Evolutionary conservation across 2,329 filamentous ascomycete genomes (phyloP).

Genomic region (Xylariaceae sp.): DNA sequence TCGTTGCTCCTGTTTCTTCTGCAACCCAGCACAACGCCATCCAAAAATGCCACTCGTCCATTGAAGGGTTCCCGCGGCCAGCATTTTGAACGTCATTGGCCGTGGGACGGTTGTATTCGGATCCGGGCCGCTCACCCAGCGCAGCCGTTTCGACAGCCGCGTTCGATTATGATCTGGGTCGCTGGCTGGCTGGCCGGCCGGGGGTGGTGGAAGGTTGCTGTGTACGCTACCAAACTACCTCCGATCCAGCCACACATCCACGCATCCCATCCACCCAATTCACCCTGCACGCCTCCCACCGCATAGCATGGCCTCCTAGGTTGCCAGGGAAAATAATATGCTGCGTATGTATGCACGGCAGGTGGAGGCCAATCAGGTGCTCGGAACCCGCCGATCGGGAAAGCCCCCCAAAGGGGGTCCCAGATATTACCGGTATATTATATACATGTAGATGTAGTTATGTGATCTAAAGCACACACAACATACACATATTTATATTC

Average conservation of each 20-base stretch:
- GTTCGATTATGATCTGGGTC: conserved; percentile 23
- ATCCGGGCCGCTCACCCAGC: conserved; percentile 28
- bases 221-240: conserved; percentile 21
- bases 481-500: too few species aligned
- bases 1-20: background rate
- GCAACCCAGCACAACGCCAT: conserved; percentile 2
- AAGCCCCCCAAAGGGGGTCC: background rate
- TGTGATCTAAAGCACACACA: too few species aligned
- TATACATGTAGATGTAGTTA: too few species aligned
- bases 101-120: conserved; percentile 25
- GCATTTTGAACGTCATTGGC: conserved; percentile 12
- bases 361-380: background rate
- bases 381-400: background rate
- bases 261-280: background rate
- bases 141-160: conserved; percentile 26
- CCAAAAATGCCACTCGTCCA: conserved; percentile 1
- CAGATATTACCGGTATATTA: too few species aligned
- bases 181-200: conserved; percentile 19
- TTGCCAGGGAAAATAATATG: too few species aligned
- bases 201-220: too few species aligned
- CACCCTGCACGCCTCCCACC: too few species aligned
- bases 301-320: too few species aligned
- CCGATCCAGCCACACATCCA: conserved; percentile 5
- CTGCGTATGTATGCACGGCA: background rate
- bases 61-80: conserved; percentile 11